These are phyloP conservation scores for Rhodotorula sp. DNA, from an alignment of 1,284 basidiomycete species.

Conservation along the genomic window DNA sequence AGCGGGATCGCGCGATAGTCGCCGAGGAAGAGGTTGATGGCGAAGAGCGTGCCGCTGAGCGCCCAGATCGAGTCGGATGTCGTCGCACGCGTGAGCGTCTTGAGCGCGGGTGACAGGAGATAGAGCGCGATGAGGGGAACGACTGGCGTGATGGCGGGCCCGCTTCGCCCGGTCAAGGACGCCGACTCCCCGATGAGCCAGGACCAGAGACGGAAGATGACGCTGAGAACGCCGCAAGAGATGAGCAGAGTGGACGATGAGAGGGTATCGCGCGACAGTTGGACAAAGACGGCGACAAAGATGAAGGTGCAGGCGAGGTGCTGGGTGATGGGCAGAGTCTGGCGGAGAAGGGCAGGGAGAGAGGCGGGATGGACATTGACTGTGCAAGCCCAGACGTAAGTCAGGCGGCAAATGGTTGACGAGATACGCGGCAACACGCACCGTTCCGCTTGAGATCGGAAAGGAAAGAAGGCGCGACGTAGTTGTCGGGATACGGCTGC, in stretches of 20 bases:
- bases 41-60: constrained; percentile 67
- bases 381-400: constrained; percentile 47
- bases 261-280: constrained; percentile 64
- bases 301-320: constrained; percentile 76
- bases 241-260: constrained; percentile 25
- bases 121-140: constrained; percentile 85
- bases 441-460: constrained; percentile 44
- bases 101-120: constrained; percentile 84
- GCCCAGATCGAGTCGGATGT: constrained; percentile 98
- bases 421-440: constrained; percentile 24
- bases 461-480: constrained; percentile 43
- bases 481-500: constrained; percentile 46
- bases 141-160: constrained; percentile 51
- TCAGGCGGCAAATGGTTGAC: neutral
- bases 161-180: neutral
- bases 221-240: constrained; percentile 59
- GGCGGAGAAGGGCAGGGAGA: constrained; percentile 69
- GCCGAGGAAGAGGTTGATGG: constrained; percentile 64
- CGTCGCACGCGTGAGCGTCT: constrained; percentile 89
- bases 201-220: constrained; percentile 66
- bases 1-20: constrained; percentile 59
- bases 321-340: constrained; percentile 78
- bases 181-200: constrained; percentile 36
- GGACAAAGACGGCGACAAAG: constrained; percentile 77
- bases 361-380: constrained; percentile 74